Evolutionary conservation across 1,139 yeast genomes (phyloP).

Genomic region (Geotrichum macrosporum): DNA sequence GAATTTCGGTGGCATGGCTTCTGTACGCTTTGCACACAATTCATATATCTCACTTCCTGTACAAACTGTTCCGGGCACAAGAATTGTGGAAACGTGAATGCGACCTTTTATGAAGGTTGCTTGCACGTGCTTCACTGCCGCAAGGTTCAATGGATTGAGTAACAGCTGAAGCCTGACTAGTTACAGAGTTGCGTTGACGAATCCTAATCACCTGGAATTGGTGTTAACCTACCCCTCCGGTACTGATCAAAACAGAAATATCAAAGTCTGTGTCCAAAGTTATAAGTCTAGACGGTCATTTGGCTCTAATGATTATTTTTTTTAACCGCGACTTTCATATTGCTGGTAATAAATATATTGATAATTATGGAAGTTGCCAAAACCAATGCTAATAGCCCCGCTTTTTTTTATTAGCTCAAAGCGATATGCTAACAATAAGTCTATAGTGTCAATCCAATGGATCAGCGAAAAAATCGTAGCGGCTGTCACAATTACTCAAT

Average conservation of each 20-base stretch:
- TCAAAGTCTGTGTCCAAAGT: slow-evolving; percentile 41
- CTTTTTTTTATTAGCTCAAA: slow-evolving; percentile 42
- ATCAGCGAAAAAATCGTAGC: slow-evolving; percentile 40
- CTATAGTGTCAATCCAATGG: slow-evolving; percentile 59
- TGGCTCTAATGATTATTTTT: slow-evolving; percentile 18
- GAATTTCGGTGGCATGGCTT: slow-evolving; percentile 56
- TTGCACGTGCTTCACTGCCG: slow-evolving; percentile 49
- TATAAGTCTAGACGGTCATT: slow-evolving; percentile 44
- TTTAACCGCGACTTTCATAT: slow-evolving; percentile 63
- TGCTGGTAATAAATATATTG: slow-evolving; percentile 59
- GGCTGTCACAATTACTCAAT: slow-evolving; percentile 46
- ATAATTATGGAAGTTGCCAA: slow-evolving; percentile 49
- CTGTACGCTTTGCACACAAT: slow-evolving; percentile 54
- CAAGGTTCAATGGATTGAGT: slow-evolving; percentile 47
- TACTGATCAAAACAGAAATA: slow-evolving; percentile 51
- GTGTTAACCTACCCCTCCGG: slow-evolving; percentile 51
- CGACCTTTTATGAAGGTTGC: slow-evolving; percentile 38
- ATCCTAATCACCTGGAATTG: slow-evolving; percentile 48
- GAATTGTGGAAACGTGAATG: slow-evolving; percentile 49
- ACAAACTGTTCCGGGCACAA: slow-evolving; percentile 45
- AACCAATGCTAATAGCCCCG: neutral
- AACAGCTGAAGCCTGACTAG: slow-evolving; percentile 44
- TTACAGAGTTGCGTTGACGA: slow-evolving; percentile 62
- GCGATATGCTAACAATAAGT: slow-evolving; percentile 45
- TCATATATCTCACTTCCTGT: too few species aligned